Percentiles rank a stretch among this genome's conserved stretches.
These are phyloP conservation scores for Aspergillus phoenicis DNA, from an alignment of 2,329 filamentous ascomycete genomes.

Conservation along the genomic window DNA sequence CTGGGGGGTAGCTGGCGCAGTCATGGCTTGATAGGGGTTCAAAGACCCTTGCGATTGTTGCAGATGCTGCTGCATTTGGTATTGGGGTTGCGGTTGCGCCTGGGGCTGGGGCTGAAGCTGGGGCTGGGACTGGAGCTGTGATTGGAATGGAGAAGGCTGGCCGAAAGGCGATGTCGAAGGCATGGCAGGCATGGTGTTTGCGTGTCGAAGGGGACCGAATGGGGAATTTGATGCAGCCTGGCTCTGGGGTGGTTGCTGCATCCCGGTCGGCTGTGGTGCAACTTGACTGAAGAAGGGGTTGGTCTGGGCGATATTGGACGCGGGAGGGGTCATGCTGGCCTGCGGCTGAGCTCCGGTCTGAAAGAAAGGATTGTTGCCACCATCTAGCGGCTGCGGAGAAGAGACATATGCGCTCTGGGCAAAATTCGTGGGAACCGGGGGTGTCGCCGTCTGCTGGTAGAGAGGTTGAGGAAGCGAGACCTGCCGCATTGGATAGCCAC, in stretches of 20 bases:
- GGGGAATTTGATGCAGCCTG: conserved; percentile 17
- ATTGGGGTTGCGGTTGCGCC: conserved; percentile 26
- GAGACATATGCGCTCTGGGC: conserved; percentile 38
- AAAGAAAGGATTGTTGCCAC: conserved; percentile 49
- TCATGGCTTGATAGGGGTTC: conserved; percentile 39
- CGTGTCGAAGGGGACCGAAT: conserved; percentile 35
- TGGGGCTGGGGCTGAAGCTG: conserved; percentile 27
- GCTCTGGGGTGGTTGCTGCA: conserved; percentile 24
- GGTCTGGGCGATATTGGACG: conserved; percentile 28
- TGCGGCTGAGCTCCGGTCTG: conserved; percentile 36
- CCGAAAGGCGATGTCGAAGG: conserved; percentile 37
- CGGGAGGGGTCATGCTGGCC: conserved; percentile 27
- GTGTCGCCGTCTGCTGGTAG: conserved; percentile 48
- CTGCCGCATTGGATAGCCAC: conserved; percentile 56
- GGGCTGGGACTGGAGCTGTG: conserved; percentile 29
- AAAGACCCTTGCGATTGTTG: conserved; percentile 26
- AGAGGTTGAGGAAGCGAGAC: conserved; percentile 42
- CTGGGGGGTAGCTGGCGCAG: conserved; percentile 29
- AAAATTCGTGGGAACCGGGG: conserved; percentile 41
- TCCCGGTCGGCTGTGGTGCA: conserved; percentile 25
- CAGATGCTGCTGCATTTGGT: conserved; percentile 11
- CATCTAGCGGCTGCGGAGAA: conserved; percentile 40
- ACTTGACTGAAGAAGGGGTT: conserved; percentile 42
- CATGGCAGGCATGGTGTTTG: conserved; percentile 43
- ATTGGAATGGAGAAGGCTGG: conserved; percentile 30